Conservation (phyloP, 495 filamentous ascomycete genomes). For the Penicillium canescens region DNA sequence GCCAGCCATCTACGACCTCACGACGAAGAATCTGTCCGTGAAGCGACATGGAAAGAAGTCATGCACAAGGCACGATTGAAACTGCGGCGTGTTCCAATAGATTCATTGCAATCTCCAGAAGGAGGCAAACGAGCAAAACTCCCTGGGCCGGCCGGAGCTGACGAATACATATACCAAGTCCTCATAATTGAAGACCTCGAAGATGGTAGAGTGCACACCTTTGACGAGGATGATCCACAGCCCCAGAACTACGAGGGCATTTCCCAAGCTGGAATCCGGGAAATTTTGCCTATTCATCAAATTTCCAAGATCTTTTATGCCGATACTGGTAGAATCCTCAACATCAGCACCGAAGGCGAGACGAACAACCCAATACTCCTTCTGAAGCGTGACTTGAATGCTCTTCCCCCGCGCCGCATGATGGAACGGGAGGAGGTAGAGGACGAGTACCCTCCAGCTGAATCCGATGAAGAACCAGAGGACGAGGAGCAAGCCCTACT, state of each 20-base stretch:
- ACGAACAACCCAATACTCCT: constrained; percentile 85
- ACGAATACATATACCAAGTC: constrained; percentile 87
- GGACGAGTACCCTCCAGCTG: constrained; percentile 21
- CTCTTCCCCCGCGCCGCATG: constrained; percentile 69
- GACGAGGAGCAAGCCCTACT: constrained; percentile 62
- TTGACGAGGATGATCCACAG: constrained; percentile 63
- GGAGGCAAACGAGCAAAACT: constrained; percentile 31
- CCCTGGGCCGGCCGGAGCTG: constrained; percentile 49
- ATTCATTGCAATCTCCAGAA: constrained; percentile 26
- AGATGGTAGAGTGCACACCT: constrained; percentile 83
- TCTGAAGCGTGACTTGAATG: constrained; percentile 80
- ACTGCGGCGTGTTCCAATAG: constrained; percentile 61
- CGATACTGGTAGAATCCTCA: constrained; percentile 90
- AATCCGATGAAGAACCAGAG: constrained; percentile 32
- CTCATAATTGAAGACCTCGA: constrained; percentile 91
- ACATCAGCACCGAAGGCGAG: constrained; percentile 77
- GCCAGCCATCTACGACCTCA: constrained; percentile 70
- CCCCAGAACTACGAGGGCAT: constrained; percentile 72
- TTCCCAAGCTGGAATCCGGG: constrained; percentile 71
- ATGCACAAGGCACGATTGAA: constrained; percentile 92
- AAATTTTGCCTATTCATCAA: constrained; percentile 84
- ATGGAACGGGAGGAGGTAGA: constrained; percentile 50
- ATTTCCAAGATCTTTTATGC: constrained; percentile 97
- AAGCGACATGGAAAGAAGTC: constrained; percentile 95
- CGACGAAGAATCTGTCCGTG: constrained; percentile 62